Percentiles rank a stretch among this genome's conserved stretches.
These are phyloP conservation scores for Aspergillus sp. DNA, from an alignment of 2,329 filamentous ascomycete species.

Conservation along the genomic window DNA sequence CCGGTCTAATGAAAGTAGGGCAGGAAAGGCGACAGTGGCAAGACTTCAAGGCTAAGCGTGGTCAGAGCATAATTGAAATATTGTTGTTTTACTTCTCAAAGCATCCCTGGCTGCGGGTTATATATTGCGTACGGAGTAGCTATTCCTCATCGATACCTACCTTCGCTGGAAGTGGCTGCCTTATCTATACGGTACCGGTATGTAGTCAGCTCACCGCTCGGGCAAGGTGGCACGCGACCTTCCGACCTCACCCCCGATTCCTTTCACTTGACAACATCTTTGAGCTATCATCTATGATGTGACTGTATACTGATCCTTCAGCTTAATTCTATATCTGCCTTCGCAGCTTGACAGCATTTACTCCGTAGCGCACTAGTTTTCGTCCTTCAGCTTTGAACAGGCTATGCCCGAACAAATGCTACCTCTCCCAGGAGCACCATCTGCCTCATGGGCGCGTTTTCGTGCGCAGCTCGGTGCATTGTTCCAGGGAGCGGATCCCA, in stretches of 20 bases:
- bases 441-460: conserved; percentile 73
- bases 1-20: conserved; percentile 53
- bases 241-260: background rate
- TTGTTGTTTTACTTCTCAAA: background rate
- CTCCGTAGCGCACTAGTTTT: conserved; percentile 6
- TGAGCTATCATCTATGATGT: background rate
- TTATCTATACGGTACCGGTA: too few species aligned
- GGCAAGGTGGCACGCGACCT: background rate
- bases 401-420: conserved; percentile 40
- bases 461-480: conserved; percentile 62
- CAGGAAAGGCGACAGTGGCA: conserved; percentile 53
- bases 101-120: background rate
- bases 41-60: conserved; percentile 26
- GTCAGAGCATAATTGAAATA: background rate
- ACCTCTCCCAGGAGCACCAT: conserved; percentile 58
- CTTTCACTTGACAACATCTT: background rate
- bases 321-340: background rate
- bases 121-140: background rate
- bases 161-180: background rate
- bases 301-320: background rate
- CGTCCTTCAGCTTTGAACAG: background rate
- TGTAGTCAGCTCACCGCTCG: too few species aligned
- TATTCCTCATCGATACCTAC: background rate
- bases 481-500: conserved; percentile 66
- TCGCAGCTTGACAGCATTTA: background rate